Evolutionary conservation across 2,329 filamentous ascomycete species (phyloP).

Genomic region (Fusarium sulawesiense): DNA sequence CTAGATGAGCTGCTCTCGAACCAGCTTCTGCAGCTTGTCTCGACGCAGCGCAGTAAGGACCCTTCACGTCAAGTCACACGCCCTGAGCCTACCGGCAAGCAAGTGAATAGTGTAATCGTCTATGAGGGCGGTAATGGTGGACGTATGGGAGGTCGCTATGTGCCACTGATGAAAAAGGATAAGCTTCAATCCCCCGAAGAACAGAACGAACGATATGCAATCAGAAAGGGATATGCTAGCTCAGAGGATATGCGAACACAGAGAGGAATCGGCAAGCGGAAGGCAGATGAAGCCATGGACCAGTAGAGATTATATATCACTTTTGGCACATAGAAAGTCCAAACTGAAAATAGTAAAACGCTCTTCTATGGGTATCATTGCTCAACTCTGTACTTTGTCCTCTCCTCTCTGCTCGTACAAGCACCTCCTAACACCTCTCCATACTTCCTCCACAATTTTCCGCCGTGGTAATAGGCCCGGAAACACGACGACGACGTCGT

Average conservation of each 20-base stretch:
- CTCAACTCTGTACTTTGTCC: constrained; percentile 44
- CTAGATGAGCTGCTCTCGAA: constrained; percentile 89
- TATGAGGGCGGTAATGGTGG: constrained; percentile 68
- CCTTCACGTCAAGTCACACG: constrained; percentile 28
- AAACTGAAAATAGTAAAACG: constrained; percentile 9
- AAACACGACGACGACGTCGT: constrained; percentile 94
- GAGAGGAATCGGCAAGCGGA: constrained; percentile 49
- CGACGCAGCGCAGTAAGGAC: constrained; percentile 52
- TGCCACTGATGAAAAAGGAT: constrained; percentile 64
- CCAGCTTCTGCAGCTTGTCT: constrained; percentile 74
- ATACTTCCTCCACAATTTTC: constrained; percentile 84
- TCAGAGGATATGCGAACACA: constrained; percentile 60
- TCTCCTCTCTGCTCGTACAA: constrained; percentile 69
- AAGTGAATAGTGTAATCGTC: constrained; percentile 48
- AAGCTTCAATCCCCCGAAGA: constrained; percentile 63
- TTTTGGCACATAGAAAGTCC: constrained; percentile 10
- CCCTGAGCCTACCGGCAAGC: constrained; percentile 24
- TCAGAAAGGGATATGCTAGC: constrained; percentile 67
- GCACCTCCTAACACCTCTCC: constrained; percentile 85
- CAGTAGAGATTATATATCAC: constrained; percentile 32
- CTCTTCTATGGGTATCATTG: constrained; percentile 18
- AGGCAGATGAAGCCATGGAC: constrained; percentile 40
- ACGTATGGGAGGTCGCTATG: constrained; percentile 64
- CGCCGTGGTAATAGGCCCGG: constrained; percentile 80
- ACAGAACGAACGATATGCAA: constrained; percentile 71